These are phyloP conservation scores for Dipodascopsis uninucleata DNA, from an alignment of 805 yeast species.

Conservation along the genomic window DNA sequence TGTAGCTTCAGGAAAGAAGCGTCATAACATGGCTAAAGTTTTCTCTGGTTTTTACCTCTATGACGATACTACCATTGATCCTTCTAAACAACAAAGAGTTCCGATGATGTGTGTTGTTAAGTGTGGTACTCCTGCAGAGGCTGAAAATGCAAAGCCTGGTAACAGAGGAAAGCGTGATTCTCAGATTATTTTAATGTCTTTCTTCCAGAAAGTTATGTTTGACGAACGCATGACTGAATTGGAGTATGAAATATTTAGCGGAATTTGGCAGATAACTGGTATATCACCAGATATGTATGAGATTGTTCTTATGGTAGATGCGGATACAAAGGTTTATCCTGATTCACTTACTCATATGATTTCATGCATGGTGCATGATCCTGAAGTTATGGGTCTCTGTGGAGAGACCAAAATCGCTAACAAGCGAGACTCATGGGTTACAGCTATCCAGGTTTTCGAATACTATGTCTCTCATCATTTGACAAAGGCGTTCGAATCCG, in stretches of 20 bases:
- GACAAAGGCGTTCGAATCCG: constrained; percentile 88
- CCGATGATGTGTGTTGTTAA: constrained; percentile 75
- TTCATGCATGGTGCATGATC: constrained; percentile 83
- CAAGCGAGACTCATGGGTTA: constrained; percentile 80
- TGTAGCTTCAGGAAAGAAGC: constrained; percentile 87
- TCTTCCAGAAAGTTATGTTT: constrained; percentile 79
- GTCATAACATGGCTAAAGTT: constrained; percentile 97
- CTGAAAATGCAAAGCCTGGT: constrained; percentile 69
- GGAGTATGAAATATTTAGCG: constrained; percentile 70
- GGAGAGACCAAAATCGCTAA: constrained; percentile 93
- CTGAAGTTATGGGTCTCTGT: constrained; percentile 85
- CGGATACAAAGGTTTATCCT: constrained; percentile 84
- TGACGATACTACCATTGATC: constrained; percentile 67
- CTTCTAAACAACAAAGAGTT: constrained; percentile 73
- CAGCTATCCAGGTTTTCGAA: constrained; percentile 91
- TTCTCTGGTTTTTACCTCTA: constrained; percentile 92
- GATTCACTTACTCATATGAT: constrained; percentile 85
- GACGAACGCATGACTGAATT: constrained; percentile 92
- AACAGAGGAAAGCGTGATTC: constrained; percentile 96
- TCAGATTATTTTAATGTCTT: constrained; percentile 86
- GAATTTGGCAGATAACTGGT: constrained; percentile 81
- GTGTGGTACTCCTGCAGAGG: constrained; percentile 87
- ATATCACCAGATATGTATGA: constrained; percentile 79
- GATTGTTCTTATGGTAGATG: constrained; percentile 85
- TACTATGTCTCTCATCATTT: constrained; percentile 93